Conservation (phyloP, 768 basidiomycete genomes). For the Phlebiopsis flavidoalba region DNA sequence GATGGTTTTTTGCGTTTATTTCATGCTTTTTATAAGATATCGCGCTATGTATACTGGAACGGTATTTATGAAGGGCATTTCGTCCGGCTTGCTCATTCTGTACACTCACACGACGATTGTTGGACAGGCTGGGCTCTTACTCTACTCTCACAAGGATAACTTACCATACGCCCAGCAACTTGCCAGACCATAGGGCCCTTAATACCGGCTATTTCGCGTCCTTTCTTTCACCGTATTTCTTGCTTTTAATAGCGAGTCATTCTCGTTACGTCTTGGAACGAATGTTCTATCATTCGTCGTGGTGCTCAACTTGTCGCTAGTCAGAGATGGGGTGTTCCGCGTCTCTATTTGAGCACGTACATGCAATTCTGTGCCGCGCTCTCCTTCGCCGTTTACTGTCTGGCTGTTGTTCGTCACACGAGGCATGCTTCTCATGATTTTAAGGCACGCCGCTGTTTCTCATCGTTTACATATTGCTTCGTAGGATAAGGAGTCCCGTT, state of each 20-base stretch:
- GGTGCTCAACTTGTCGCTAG: constrained; percentile 29
- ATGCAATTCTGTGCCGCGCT: constrained; percentile 81
- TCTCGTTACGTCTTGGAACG: constrained; percentile 57
- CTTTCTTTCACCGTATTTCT: constrained; percentile 98
- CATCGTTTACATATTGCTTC: not conserved
- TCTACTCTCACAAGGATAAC: constrained; percentile 85
- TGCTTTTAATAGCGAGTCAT: constrained; percentile 92
- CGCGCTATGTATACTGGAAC: constrained; percentile 94
- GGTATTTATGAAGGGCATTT: constrained; percentile 44
- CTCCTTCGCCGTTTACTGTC: constrained; percentile 78
- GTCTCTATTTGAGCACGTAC: constrained; percentile 70
- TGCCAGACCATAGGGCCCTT: constrained; percentile 96
- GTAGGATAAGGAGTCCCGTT: constrained; percentile 74
- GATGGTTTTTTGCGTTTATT: constrained; percentile 15
- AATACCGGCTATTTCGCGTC: constrained; percentile 95
- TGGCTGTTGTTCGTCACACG: constrained; percentile 91
- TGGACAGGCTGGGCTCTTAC: constrained; percentile 71
- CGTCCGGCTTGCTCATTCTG: constrained; percentile 9
- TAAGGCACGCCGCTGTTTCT: not conserved
- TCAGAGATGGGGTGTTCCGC: constrained; percentile 72
- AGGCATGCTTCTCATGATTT: constrained; percentile 43
- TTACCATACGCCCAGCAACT: constrained; percentile 94
- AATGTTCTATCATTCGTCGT: not conserved
- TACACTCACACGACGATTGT: constrained; percentile 21
- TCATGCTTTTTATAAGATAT: constrained; percentile 58